These are phyloP conservation scores for Mycena amicta DNA, from an alignment of 768 basidiomycete species.

Conservation along the genomic window DNA sequence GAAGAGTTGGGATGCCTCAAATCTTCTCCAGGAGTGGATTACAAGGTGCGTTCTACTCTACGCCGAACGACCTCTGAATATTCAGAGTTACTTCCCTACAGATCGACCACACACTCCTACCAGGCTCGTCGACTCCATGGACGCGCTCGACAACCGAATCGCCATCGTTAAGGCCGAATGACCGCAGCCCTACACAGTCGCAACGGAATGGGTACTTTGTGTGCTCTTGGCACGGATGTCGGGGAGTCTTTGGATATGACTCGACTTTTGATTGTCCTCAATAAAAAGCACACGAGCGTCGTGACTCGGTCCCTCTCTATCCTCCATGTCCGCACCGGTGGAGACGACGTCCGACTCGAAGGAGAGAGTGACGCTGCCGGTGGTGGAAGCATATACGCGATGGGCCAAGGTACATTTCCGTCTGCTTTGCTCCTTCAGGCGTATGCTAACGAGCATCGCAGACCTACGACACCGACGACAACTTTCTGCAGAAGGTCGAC, in stretches of 20 bases:
- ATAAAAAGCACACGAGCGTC: neutral
- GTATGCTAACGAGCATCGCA: neutral
- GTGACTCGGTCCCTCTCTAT: neutral
- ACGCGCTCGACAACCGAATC: too few species aligned
- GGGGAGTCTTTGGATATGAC: neutral
- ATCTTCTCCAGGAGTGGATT: too few species aligned
- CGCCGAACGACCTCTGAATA: too few species aligned
- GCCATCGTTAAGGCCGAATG: too few species aligned
- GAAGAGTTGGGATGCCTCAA: too few species aligned
- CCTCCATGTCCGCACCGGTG: neutral
- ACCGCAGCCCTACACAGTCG: too few species aligned
- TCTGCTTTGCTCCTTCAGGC: neutral
- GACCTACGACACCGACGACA: constrained; percentile 7
- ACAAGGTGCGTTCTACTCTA: too few species aligned
- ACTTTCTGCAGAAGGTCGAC: neutral
- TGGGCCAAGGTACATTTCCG: constrained; percentile 10
- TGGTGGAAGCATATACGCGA: constrained; percentile 3
- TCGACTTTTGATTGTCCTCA: neutral
- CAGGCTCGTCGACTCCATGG: too few species aligned
- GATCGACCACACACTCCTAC: too few species aligned
- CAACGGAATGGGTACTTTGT: too few species aligned
- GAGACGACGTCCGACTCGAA: too few species aligned
- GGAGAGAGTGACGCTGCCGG: neutral
- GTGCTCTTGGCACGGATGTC: neutral
- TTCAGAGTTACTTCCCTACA: too few species aligned